Evolutionary conservation across 225 moss, liverwort and hornwort genomes (phyloP).

Genomic region (Anthoceros angustus): DNA sequence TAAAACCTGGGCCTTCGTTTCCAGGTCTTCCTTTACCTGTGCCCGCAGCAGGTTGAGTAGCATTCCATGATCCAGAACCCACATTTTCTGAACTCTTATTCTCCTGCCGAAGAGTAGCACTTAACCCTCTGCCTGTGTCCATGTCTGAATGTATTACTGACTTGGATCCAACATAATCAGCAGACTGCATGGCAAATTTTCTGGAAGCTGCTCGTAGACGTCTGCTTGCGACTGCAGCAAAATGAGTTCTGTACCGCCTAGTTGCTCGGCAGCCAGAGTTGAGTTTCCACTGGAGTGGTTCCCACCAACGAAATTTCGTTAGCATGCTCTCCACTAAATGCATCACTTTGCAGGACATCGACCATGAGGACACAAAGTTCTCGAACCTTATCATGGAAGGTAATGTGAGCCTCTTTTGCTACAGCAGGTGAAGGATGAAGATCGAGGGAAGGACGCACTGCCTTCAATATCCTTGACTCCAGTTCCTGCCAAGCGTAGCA

Average conservation of each 20-base stretch:
- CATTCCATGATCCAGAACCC: too few relatives aligned
- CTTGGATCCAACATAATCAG: too few relatives aligned
- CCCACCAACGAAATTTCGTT: constrained; percentile 8
- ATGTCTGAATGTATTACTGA: too few relatives aligned
- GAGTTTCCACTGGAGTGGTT: constrained; percentile 53
- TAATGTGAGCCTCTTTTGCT: constrained; percentile 59
- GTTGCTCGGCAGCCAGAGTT: constrained; percentile 50
- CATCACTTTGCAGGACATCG: neutral
- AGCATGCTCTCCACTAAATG: neutral
- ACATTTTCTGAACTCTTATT: too few relatives aligned
- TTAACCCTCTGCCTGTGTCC: too few relatives aligned
- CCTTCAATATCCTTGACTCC: constrained; percentile 81
- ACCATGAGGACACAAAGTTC: neutral
- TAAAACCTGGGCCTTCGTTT: too few relatives aligned
- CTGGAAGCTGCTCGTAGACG: constrained; percentile 23
- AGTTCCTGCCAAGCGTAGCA: constrained; percentile 43
- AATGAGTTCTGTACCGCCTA: constrained; percentile 72
- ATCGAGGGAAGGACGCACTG: constrained; percentile 64
- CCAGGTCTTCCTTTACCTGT: too few relatives aligned
- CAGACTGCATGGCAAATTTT: too few relatives aligned
- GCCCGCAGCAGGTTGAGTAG: too few relatives aligned
- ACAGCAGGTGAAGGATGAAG: constrained; percentile 80
- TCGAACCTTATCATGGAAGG: constrained; percentile 72
- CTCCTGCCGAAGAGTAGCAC: too few relatives aligned
- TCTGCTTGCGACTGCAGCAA: constrained; percentile 52